Conservation (phyloP, 495 filamentous ascomycete genomes). For the Penicillium paradoxum region DNA sequence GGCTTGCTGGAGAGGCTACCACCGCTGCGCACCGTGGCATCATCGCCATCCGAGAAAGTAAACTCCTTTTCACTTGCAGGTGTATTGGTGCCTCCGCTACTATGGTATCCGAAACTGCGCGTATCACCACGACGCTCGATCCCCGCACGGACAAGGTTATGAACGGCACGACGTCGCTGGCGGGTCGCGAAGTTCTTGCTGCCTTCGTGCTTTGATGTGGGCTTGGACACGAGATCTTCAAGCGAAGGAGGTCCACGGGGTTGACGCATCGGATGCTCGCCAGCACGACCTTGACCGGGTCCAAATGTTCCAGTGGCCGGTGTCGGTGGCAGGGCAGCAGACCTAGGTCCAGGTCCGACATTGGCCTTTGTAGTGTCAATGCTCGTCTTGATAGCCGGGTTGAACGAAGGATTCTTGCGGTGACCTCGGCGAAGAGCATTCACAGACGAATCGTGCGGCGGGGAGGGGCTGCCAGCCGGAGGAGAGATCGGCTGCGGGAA, state of each 20-base stretch:
- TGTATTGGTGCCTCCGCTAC: conserved; percentile 72
- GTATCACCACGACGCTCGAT: conserved; percentile 73
- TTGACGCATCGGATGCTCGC: conserved; percentile 91
- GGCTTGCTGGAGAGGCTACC: conserved; percentile 75
- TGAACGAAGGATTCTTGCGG: conserved; percentile 82
- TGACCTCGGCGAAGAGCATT: conserved; percentile 89
- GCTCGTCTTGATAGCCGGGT: conserved; percentile 54
- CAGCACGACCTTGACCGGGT: conserved; percentile 85
- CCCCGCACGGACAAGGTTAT: conserved; percentile 85
- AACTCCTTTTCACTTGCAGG: conserved; percentile 86
- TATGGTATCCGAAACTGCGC: conserved; percentile 53
- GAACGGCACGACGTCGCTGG: conserved; percentile 85
- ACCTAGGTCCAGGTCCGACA: conserved; percentile 61
- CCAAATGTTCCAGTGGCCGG: conserved; percentile 86
- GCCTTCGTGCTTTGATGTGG: conserved; percentile 89
- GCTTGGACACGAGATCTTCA: conserved; percentile 85
- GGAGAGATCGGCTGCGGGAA: conserved; percentile 50
- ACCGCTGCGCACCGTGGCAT: conserved; percentile 74
- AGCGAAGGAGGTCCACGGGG: conserved; percentile 87
- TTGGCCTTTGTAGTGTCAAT: conserved; percentile 58
- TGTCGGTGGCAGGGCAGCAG: conserved; percentile 70
- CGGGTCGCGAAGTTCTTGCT: conserved; percentile 98
- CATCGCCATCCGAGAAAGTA: conserved; percentile 76
- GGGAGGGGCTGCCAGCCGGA: conserved; percentile 61
- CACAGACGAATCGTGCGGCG: conserved; percentile 58